phyloP scores from a whole-genome alignment of 2,329 filamentous ascomycete genomes.

The Balansia obtecta region DNA sequence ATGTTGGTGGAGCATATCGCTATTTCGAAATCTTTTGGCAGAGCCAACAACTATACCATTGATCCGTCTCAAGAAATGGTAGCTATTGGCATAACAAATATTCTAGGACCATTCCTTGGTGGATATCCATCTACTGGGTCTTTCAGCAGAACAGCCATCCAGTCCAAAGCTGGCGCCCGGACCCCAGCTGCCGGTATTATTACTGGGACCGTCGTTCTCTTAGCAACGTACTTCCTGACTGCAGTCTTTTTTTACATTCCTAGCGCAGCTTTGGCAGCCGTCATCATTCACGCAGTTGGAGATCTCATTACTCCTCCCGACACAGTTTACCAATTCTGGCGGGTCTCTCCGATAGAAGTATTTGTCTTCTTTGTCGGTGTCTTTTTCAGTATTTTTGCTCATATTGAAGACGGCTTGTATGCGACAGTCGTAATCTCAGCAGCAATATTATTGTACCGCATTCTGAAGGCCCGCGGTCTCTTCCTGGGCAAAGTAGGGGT shows the following conservation, averaged over 20 bases:
- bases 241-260: constrained; percentile 92
- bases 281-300: constrained; percentile 92
- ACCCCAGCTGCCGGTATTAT: constrained; percentile 86
- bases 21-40: constrained; percentile 91
- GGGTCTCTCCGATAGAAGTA: constrained; percentile 79
- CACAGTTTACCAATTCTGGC: constrained; percentile 91
- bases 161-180: constrained; percentile 89
- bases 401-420: constrained; percentile 90
- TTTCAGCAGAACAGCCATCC: constrained; percentile 92
- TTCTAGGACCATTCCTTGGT: constrained; percentile 83
- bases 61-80: constrained; percentile 94
- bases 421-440: constrained; percentile 67
- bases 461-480: constrained; percentile 68
- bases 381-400: constrained; percentile 74
- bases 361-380: constrained; percentile 91
- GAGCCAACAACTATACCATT: constrained; percentile 92
- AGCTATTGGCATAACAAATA: constrained; percentile 81
- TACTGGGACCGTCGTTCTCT: constrained; percentile 70
- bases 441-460: constrained; percentile 68
- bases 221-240: constrained; percentile 82
- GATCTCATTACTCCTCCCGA: constrained; percentile 87
- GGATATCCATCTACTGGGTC: constrained; percentile 89
- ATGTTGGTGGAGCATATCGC: constrained; percentile 93
- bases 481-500: constrained; percentile 61
- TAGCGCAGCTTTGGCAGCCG: constrained; percentile 63